phyloP scores from a whole-genome alignment of 441 rosid species.

The Gossypium lobatum region DNA sequence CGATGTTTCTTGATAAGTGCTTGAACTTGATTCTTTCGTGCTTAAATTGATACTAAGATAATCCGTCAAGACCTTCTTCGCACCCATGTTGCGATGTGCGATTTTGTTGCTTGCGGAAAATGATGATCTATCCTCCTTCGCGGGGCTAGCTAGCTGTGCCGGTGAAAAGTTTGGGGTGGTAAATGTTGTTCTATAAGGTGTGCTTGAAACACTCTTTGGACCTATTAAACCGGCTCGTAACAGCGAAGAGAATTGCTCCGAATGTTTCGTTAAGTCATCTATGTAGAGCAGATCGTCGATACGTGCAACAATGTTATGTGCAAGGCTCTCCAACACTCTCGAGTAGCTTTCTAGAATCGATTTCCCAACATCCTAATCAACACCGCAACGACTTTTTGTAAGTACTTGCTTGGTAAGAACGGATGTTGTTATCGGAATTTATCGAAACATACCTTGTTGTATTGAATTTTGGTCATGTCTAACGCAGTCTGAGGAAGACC shows the following conservation, averaged over 20 bases:
- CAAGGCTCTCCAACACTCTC: conserved; percentile 89
- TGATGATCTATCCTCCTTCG: conserved; percentile 44
- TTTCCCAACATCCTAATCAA: conserved; percentile 81
- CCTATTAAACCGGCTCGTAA: conserved; percentile 51
- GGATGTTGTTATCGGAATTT: background rate
- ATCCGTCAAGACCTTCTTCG: conserved; percentile 72
- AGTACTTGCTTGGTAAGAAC: background rate
- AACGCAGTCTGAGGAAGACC: conserved; percentile 91
- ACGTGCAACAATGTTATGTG: conserved; percentile 84
- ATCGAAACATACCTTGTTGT: conserved; percentile 57
- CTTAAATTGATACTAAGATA: conserved; percentile 43
- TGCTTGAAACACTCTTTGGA: conserved; percentile 43
- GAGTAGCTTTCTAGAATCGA: conserved; percentile 95
- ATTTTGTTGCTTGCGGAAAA: conserved; percentile 41
- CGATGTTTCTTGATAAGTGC: conserved; percentile 22
- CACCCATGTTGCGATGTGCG: conserved; percentile 45
- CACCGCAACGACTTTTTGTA: background rate
- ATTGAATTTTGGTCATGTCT: conserved; percentile 97
- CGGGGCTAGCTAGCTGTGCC: conserved; percentile 36
- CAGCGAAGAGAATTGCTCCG: conserved; percentile 48
- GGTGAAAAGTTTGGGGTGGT: conserved; percentile 78
- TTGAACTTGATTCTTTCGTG: conserved; percentile 32
- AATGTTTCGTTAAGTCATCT: conserved; percentile 72
- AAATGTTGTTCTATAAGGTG: conserved; percentile 53
- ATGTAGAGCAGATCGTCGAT: conserved; percentile 88